Conservation (phyloP, 345 rosid species). For the Theobroma cacao region DNA sequence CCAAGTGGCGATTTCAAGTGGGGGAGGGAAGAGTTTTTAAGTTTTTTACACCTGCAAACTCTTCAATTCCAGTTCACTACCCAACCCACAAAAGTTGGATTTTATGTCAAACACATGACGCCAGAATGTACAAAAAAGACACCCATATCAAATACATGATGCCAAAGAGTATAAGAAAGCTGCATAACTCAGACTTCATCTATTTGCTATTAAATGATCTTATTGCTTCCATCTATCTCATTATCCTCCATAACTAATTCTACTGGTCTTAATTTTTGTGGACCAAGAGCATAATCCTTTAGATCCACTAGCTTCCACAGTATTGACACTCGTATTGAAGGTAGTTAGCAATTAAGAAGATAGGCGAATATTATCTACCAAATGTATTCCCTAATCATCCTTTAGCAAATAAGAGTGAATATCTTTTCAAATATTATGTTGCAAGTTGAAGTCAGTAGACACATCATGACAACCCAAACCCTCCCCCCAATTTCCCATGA, state of each 20-base stretch:
- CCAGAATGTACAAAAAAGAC: neutral
- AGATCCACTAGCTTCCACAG: neutral
- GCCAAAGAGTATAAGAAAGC: neutral
- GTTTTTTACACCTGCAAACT: neutral
- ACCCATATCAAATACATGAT: neutral
- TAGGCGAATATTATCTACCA: neutral
- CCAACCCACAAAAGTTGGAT: neutral
- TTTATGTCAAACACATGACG: neutral
- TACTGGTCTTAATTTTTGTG: neutral
- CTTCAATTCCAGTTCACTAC: neutral
- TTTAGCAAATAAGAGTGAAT: neutral
- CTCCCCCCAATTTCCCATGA: neutral
- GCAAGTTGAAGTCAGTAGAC: neutral
- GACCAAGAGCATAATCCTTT: neutral
- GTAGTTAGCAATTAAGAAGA: neutral
- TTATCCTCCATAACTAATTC: neutral
- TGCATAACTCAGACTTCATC: neutral
- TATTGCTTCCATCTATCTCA: neutral
- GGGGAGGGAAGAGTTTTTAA: neutral
- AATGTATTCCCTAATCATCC: neutral
- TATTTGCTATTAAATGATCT: neutral
- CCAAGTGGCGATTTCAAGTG: neutral
- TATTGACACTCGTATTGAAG: neutral
- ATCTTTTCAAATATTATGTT: neutral
- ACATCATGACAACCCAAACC: neutral